These are phyloP conservation scores for Suillus sp. DNA, from an alignment of 768 basidiomycete species.

Conservation along the genomic window DNA sequence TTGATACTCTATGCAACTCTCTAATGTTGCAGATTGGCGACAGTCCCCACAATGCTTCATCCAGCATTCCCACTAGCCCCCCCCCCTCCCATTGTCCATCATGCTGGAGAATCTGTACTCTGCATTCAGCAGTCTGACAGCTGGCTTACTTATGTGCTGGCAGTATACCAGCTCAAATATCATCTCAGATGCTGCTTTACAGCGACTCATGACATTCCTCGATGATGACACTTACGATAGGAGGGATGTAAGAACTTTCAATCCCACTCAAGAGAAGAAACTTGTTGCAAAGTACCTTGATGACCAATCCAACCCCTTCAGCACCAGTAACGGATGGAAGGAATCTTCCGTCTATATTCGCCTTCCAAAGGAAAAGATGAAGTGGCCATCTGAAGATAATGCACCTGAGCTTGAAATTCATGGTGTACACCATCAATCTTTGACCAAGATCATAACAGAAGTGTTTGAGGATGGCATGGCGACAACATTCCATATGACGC, in stretches of 20 bases:
- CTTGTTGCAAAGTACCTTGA: constrained; percentile 9
- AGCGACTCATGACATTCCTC: constrained; percentile 13
- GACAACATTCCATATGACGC: constrained; percentile 25
- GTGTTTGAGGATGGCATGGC: constrained; percentile 3
- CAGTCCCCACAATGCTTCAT: not conserved
- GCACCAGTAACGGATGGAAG: constrained; percentile 11
- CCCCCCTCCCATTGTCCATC: not conserved
- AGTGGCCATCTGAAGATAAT: not conserved
- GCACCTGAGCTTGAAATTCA: constrained; percentile 4
- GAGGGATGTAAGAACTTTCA: constrained; percentile 25
- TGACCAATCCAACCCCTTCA: constrained; percentile 7
- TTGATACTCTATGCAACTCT: not conserved
- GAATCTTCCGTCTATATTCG: constrained; percentile 7
- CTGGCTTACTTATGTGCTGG: constrained; percentile 36
- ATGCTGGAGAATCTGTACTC: constrained; percentile 1
- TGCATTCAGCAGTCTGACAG: constrained; percentile 25
- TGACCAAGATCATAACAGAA: constrained; percentile 10
- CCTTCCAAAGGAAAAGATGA: constrained; percentile 10
- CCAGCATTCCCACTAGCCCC: not conserved
- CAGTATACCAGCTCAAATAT: constrained; percentile 28
- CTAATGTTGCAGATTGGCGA: not conserved
- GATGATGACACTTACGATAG: constrained; percentile 16
- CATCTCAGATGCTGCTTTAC: constrained; percentile 30
- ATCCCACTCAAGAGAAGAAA: constrained; percentile 1
- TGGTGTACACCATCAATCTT: constrained; percentile 2